Conservation (phyloP, 2,329 filamentous ascomycete species). For the Bisporella sp. region DNA sequence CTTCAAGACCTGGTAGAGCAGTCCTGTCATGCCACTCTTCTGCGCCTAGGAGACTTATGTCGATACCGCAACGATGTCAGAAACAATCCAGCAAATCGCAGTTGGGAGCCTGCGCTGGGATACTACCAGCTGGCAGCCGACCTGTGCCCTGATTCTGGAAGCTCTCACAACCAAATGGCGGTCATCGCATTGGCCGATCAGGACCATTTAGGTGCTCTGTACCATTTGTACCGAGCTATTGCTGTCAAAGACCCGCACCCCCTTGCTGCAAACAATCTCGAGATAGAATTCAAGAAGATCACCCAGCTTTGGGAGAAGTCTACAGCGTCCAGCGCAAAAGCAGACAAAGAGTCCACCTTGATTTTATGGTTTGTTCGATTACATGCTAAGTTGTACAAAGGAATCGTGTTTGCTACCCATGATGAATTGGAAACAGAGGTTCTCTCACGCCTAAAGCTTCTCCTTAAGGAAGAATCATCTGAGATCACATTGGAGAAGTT, state of each 20-base stretch:
- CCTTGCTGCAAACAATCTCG: constrained; percentile 68
- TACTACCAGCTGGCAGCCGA: constrained; percentile 81
- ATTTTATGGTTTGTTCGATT: constrained; percentile 78
- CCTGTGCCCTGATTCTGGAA: constrained; percentile 71
- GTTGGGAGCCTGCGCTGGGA: constrained; percentile 72
- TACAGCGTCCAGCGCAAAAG: constrained; percentile 14
- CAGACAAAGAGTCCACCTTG: constrained; percentile 45
- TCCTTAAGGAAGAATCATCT: constrained; percentile 61
- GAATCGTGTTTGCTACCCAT: constrained; percentile 65
- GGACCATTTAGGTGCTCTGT: constrained; percentile 78
- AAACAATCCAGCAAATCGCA: constrained; percentile 51
- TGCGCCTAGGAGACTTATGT: constrained; percentile 83
- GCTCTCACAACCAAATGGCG: constrained; percentile 83
- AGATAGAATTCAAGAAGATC: constrained; percentile 69
- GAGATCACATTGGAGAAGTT: constrained; percentile 68
- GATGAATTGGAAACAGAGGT: constrained; percentile 83
- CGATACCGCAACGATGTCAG: constrained; percentile 75
- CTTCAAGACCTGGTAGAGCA: constrained; percentile 45
- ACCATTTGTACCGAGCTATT: constrained; percentile 81
- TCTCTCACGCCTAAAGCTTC: constrained; percentile 66
- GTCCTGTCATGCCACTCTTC: constrained; percentile 76
- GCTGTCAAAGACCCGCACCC: constrained; percentile 69
- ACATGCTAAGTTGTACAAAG: constrained; percentile 78
- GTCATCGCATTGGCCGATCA: constrained; percentile 74
- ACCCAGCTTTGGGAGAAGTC: constrained; percentile 47